phyloP scores from a whole-genome alignment of 805 yeast species.

The Ogataea haglerorum region DNA sequence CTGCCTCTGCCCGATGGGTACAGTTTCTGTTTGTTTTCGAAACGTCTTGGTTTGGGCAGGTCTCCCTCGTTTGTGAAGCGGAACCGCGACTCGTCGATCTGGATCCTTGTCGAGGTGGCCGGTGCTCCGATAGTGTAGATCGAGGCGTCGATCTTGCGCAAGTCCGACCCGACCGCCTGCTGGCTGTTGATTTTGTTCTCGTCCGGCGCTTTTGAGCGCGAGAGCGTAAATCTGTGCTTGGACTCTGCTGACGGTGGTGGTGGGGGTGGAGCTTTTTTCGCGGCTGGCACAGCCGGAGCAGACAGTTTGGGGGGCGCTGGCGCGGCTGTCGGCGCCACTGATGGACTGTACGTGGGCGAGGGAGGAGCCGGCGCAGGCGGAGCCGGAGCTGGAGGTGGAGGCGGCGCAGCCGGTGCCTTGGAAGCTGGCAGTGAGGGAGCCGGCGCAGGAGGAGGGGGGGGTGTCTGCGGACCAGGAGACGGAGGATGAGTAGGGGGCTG shows the following conservation, averaged over 20 bases:
- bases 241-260: conserved; percentile 30
- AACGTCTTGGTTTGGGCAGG: conserved; percentile 84
- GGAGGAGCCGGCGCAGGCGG: conserved; percentile 16
- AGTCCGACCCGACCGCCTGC: conserved; percentile 45
- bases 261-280: conserved; percentile 28
- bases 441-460: conserved; percentile 15
- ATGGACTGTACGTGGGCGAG: conserved; percentile 6
- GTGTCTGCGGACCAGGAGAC: conserved; percentile 3
- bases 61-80: conserved; percentile 63
- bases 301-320: conserved; percentile 22
- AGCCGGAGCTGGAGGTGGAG: conserved; percentile 2
- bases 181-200: conserved; percentile 36
- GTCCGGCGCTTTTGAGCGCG: conserved; percentile 28
- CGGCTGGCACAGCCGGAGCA: conserved; percentile 9
- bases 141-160: conserved; percentile 61
- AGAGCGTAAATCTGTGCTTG: conserved; percentile 14
- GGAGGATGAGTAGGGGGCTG: conserved; percentile 1
- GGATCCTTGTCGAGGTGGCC: conserved; percentile 31
- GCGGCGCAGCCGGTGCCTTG: conserved; percentile 2
- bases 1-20: conserved; percentile 96
- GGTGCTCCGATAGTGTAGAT: conserved; percentile 57
- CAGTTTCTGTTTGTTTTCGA: conserved; percentile 65
- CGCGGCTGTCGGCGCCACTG: conserved; percentile 7
- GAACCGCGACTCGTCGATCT: conserved; percentile 72
- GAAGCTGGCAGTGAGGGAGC: conserved; percentile 14